phyloP scores from a whole-genome alignment of 306 rosid genomes.

The Prunus mira region DNA sequence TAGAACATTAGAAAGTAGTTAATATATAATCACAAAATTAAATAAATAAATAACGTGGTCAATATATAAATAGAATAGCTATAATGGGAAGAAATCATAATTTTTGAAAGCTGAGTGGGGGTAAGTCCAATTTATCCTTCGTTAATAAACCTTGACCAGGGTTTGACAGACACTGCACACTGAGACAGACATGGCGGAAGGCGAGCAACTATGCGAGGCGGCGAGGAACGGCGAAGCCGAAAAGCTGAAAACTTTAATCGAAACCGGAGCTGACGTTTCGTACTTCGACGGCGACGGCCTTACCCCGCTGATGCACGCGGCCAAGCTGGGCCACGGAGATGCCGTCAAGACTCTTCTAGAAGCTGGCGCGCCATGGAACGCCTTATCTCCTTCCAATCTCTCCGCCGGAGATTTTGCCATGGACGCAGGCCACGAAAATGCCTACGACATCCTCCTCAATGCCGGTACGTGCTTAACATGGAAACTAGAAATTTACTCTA shows the following conservation, averaged over 20 bases:
- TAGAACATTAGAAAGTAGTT: too few relatives aligned
- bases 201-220: conserved; percentile 60
- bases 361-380: conserved; percentile 91
- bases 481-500: not conserved
- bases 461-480: conserved; percentile 45
- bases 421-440: conserved; percentile 66
- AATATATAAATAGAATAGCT: too few relatives aligned
- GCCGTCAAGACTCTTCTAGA: conserved; percentile 53
- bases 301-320: conserved; percentile 85
- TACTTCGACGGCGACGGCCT: conserved; percentile 66
- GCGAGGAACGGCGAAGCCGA: conserved; percentile 55
- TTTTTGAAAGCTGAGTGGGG: not conserved
- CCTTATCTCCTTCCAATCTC: conserved; percentile 73
- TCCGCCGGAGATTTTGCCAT: conserved; percentile 79
- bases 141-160: not conserved
- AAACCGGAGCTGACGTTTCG: conserved; percentile 61
- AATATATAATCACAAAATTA: too few relatives aligned
- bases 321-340: conserved; percentile 70
- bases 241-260: conserved; percentile 45
- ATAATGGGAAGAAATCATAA: not conserved
- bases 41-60: not conserved
- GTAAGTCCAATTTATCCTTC: not conserved
- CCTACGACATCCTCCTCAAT: conserved; percentile 58
- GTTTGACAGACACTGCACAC: not conserved
- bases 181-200: conserved; percentile 42